Evolutionary conservation across 768 basidiomycete species (phyloP), one percentile per base, ranked within the genome.

Genomic region (Sarcomyxa edulis): DNA sequence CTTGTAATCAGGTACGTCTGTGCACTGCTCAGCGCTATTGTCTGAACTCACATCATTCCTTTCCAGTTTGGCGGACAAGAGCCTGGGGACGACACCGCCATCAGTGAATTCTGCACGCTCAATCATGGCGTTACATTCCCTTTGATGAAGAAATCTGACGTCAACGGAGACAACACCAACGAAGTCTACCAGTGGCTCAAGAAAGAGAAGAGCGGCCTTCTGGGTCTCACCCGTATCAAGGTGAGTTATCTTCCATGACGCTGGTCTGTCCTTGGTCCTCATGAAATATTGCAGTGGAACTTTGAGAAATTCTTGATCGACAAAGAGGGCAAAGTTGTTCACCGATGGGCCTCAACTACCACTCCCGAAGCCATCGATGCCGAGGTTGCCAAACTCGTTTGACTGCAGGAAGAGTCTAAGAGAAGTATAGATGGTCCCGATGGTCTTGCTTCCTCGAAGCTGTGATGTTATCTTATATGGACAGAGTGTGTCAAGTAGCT

Each of bases 91-190:
- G 90, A 94, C 50, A 71, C 70, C n/a, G 72, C 74, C 29, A 84
- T 94, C 49, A 70, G 67, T 14, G 66, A 78, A 52, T 87, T 85
- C 60, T 91, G 89, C 65, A 65, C 74, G 35, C 52, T 78, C 45
- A 95, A 93, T 67, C 81, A 93, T 56, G 89, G 89, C 12, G 92
- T 97, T 19, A 78, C 76, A 6, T 95, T 95, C 70, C 89, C 89
- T 8, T 62, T 97, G 35, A 87, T 89, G 81, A 84, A 80, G 66
- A 97, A 95, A 65, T 84, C 84, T 14, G 88, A 96, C 36, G 94
- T 96, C 27, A 97, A 96, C 57, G 93, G 93, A 3, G 78, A 84
- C 48, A 65, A 72, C 47, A 78, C 86, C 42, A 92, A 92, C 61
- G 75, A 85, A 48, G 84, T 92, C 1, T 94, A 73, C 70, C 74